These are phyloP conservation scores for Colletotrichum graminicola DNA, from an alignment of 2,329 filamentous ascomycete genomes.

Conservation along the genomic window DNA sequence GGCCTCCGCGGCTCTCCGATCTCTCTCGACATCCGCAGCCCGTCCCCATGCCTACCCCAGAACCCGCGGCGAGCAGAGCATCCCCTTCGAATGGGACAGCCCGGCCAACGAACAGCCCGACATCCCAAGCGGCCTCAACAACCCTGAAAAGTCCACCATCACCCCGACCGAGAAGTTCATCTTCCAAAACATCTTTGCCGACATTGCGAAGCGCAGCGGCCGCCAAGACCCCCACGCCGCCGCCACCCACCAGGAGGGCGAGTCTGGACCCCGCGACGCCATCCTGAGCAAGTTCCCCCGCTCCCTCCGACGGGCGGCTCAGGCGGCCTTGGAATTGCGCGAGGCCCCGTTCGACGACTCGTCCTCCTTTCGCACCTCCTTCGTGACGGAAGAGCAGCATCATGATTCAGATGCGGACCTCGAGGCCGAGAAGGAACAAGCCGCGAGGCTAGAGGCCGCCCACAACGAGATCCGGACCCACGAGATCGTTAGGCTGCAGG, in stretches of 20 bases:
- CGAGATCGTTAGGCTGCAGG: slow-evolving; percentile 66
- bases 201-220: slow-evolving; percentile 48
- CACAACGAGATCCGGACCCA: slow-evolving; percentile 48
- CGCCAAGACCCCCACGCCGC: slow-evolving; percentile 47
- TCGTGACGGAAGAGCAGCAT: slow-evolving; percentile 24
- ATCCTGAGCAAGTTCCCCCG: slow-evolving; percentile 55
- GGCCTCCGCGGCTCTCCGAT: slow-evolving; percentile 44
- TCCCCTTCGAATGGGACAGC: slow-evolving; percentile 66
- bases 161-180: slow-evolving; percentile 69
- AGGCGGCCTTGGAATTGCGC: slow-evolving; percentile 55
- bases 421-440: slow-evolving; percentile 44
- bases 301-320: slow-evolving; percentile 55
- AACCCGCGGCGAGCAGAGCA: slow-evolving; percentile 47
- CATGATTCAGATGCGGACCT: not conserved
- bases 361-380: not conserved
- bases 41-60: slow-evolving; percentile 43
- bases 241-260: not conserved
- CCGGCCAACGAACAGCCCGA: slow-evolving; percentile 44
- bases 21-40: slow-evolving; percentile 38
- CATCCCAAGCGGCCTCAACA: slow-evolving; percentile 42
- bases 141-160: slow-evolving; percentile 60
- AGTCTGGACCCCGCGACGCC: slow-evolving; percentile 51
- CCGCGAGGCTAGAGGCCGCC: slow-evolving; percentile 55
- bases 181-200: slow-evolving; percentile 69
- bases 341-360: slow-evolving; percentile 43